Evolutionary conservation across 257 asterid species (phyloP).

Genomic region (Hygrophila difformis): DNA sequence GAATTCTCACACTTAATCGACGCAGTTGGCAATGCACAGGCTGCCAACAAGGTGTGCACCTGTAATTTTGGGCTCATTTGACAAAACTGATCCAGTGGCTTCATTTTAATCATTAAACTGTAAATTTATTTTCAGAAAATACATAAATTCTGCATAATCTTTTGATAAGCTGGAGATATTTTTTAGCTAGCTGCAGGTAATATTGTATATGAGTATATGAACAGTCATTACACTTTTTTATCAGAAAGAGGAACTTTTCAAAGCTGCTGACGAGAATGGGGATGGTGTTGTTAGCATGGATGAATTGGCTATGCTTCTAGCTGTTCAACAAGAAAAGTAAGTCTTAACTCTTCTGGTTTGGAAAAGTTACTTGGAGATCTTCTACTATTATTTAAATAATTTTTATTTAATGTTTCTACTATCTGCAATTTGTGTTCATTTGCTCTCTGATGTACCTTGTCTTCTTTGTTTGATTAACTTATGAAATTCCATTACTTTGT

Average conservation of each 20-base stretch:
- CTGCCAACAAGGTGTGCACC: constrained; percentile 67
- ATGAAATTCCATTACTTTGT: not conserved
- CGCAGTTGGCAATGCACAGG: constrained; percentile 92
- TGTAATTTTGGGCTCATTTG: constrained; percentile 1
- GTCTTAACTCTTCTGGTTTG: constrained; percentile 12
- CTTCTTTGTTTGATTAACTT: constrained; percentile 8
- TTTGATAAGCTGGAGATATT: too few species aligned
- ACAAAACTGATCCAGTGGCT: too few species aligned
- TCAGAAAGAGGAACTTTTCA: constrained; percentile 93
- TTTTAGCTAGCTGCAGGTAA: too few species aligned
- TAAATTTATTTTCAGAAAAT: not conserved
- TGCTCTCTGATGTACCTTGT: constrained; percentile 5
- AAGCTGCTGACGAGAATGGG: constrained; percentile 84
- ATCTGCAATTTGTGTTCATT: constrained; percentile 3
- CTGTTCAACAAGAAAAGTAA: constrained; percentile 85
- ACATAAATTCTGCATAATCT: not conserved
- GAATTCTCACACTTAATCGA: constrained; percentile 79
- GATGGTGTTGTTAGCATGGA: constrained; percentile 91
- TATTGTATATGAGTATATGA: too few species aligned
- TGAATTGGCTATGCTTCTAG: constrained; percentile 93
- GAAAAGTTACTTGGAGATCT: not conserved
- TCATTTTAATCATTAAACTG: not conserved
- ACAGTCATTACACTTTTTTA: constrained; percentile 13
- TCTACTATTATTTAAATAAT: not conserved
- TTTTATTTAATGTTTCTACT: constrained; percentile 5